Evolutionary conservation across 2,329 filamentous ascomycete species (phyloP).

Genomic region (Nigrospora sphaerica): DNA sequence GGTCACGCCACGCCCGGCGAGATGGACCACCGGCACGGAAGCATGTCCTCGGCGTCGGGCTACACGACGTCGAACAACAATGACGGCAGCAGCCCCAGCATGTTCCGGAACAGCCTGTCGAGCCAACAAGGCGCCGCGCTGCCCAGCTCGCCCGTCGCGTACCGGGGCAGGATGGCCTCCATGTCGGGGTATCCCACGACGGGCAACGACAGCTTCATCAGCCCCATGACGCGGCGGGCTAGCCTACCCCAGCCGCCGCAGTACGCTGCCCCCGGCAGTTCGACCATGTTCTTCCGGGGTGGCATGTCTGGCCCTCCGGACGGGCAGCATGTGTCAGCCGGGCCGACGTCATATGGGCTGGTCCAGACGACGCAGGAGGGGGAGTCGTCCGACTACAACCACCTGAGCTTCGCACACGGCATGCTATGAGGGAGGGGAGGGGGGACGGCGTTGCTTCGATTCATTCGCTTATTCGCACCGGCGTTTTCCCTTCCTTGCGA

Average conservation of each 20-base stretch:
- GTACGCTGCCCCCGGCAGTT: not conserved
- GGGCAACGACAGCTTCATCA: not conserved
- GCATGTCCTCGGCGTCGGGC: conserved; percentile 9
- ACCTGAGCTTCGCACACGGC: too few relatives aligned
- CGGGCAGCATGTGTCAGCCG: too few relatives aligned
- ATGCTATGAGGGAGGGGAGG: too few relatives aligned
- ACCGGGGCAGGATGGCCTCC: conserved; percentile 2
- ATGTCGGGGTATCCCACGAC: not conserved
- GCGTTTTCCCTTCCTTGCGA: too few relatives aligned
- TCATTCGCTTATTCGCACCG: too few relatives aligned
- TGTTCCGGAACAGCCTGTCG: conserved; percentile 8
- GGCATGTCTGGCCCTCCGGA: too few relatives aligned
- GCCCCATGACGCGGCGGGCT: not conserved
- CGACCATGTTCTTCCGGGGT: not conserved
- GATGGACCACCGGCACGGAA: conserved; percentile 4
- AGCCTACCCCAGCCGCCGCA: not conserved
- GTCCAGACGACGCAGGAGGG: too few relatives aligned
- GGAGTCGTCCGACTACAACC: too few relatives aligned
- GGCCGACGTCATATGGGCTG: too few relatives aligned
- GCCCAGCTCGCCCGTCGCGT: conserved; percentile 11
- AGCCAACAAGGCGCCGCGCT: conserved; percentile 4
- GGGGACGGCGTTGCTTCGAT: too few relatives aligned
- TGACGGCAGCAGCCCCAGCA: conserved; percentile 7
- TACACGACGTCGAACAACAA: conserved; percentile 5
- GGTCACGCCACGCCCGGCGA: not conserved